Evolutionary conservation across 331 rosid genomes (phyloP), one percentile per base, ranked within the genome.

Genomic region (Arachis monticola): DNA sequence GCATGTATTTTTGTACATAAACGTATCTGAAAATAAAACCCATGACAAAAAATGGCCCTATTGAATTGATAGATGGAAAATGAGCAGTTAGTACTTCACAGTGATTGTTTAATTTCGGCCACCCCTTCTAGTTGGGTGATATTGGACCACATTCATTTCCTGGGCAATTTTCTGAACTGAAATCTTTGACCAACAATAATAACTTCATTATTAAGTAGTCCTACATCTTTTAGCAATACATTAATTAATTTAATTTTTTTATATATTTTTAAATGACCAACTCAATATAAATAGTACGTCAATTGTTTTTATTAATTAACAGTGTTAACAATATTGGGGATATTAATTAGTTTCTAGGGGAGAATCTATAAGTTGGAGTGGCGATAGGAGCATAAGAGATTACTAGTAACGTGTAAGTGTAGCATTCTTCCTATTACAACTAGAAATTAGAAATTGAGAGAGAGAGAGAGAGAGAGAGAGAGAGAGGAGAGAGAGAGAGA

Each of bases 71-170:
- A 46, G 17, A 2, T 51, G 41, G 5, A 7, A 61, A 22, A 46
- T 11, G 46, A 61, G 12, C 12, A 38, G n/a, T 47, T 10, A 53
- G 2, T 12, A 51, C 12, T 48, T n/a, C n/a, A n/a, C n/a, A n/a
- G n/a, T n/a, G 53, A 51, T 12, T 12, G n/a, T 5, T 53, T 17
- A 53, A 53, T 53, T 4, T 3, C 30, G 14, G 30, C 12, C 51
- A 63, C 68, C 51, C 32, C 51, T 62, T 62, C n/a, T 14, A 4
- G 42, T 5, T 17, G 69, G 53, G 13, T 64, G 12, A 64, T 8
- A 10, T 42, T 30, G 69, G 69, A 64, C 69, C 69, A 13, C 69
- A 41, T n/a, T 27, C 67, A 40, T 4, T 62, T 62, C 3, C 38
- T 13, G 48, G 6, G 11, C 30, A 12, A 38, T 62, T 62, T n/a